These are phyloP conservation scores for Nicotiana obtusifolia DNA, from an alignment of 257 asterid genomes.

Conservation along the genomic window DNA sequence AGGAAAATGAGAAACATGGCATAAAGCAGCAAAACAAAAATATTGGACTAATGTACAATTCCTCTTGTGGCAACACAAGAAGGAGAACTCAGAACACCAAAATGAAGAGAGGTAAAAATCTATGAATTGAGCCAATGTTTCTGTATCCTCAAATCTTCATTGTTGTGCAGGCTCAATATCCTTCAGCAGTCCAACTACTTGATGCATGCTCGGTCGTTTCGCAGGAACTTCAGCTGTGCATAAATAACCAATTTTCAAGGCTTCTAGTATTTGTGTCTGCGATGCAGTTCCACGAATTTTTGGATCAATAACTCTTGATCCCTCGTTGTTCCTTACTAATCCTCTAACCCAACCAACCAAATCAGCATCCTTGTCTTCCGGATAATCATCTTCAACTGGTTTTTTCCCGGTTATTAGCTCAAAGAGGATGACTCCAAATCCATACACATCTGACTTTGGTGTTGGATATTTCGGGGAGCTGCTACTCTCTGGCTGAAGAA, in stretches of 20 bases:
- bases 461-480: constrained; percentile 19
- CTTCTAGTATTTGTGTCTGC: constrained; percentile 20
- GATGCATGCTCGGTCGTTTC: constrained; percentile 30
- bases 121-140: neutral
- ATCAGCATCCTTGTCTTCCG: constrained; percentile 8
- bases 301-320: constrained; percentile 22
- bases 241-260: constrained; percentile 29
- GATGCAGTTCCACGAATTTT: constrained; percentile 21
- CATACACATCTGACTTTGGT: constrained; percentile 26
- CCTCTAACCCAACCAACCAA: constrained; percentile 31
- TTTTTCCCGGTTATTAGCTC: constrained; percentile 26
- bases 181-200: constrained; percentile 30
- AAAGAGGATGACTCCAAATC: constrained; percentile 29
- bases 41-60: constrained; percentile 14
- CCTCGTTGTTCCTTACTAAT: constrained; percentile 21
- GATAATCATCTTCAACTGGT: constrained; percentile 23
- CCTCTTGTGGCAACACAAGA: neutral
- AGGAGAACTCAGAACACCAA: neutral
- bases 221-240: constrained; percentile 28
- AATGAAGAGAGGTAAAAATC: neutral
- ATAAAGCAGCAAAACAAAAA: constrained; percentile 1
- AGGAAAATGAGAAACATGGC: constrained; percentile 8
- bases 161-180: constrained; percentile 17
- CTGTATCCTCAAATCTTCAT: neutral
- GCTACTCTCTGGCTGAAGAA: constrained; percentile 14